Evolutionary conservation across 768 basidiomycete species (phyloP).

Genomic region (Paxillus ammoniavirescens): DNA sequence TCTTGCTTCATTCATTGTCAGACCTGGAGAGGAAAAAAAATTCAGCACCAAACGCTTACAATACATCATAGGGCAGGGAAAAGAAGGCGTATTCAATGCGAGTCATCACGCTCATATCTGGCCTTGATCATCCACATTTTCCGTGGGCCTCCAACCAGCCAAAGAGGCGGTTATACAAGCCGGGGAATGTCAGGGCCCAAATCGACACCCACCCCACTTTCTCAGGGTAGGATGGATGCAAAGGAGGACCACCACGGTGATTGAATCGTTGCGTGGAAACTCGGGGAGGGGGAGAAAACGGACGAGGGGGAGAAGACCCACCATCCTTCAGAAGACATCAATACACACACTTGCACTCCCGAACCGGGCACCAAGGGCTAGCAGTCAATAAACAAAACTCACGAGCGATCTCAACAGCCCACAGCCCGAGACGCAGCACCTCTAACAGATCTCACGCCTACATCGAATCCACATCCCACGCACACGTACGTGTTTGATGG

Average conservation of each 20-base stretch:
- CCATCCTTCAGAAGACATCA: slow-evolving; percentile 6
- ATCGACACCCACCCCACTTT: slow-evolving; percentile 7
- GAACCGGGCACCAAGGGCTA: too few relatives aligned
- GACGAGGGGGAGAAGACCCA: slow-evolving; percentile 24
- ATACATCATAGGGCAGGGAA: neutral
- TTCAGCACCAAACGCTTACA: slow-evolving; percentile 2
- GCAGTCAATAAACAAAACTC: too few relatives aligned
- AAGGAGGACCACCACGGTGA: slow-evolving; percentile 61
- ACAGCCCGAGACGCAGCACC: too few relatives aligned
- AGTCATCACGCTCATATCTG: slow-evolving; percentile 71
- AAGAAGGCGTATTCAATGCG: neutral
- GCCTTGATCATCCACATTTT: slow-evolving; percentile 73
- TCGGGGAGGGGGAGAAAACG: too few relatives aligned
- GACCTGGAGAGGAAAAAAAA: slow-evolving; percentile 5
- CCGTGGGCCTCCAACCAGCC: slow-evolving; percentile 46
- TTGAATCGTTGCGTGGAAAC: slow-evolving; percentile 46
- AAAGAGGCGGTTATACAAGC: slow-evolving; percentile 46
- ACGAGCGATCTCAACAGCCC: too few relatives aligned
- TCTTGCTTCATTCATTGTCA: neutral
- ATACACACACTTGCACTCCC: too few relatives aligned
- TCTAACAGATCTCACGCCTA: too few relatives aligned
- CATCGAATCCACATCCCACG: neutral
- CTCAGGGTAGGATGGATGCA: slow-evolving; percentile 4
- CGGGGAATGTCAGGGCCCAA: slow-evolving; percentile 25
- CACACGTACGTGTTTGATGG: neutral